These are phyloP conservation scores for Fusarium ramigenum DNA, from an alignment of 2,329 filamentous ascomycete genomes.

Conservation along the genomic window DNA sequence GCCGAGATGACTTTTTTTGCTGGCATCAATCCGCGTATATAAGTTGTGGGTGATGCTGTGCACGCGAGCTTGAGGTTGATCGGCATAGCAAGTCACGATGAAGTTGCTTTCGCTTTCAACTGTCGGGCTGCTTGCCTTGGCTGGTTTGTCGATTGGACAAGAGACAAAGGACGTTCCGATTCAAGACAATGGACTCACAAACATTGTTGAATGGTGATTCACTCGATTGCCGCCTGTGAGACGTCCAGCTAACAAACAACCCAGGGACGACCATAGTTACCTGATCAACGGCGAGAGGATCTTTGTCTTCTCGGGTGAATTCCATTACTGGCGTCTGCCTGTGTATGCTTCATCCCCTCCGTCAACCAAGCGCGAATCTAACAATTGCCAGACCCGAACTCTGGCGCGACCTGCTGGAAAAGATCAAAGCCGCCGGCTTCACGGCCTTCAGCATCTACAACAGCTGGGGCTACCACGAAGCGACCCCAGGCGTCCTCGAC, in stretches of 20 bases:
- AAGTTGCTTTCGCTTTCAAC: constrained; percentile 24
- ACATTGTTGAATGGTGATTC: constrained; percentile 26
- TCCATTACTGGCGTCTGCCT: constrained; percentile 55
- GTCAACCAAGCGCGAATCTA: not conserved
- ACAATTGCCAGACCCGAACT: constrained; percentile 42
- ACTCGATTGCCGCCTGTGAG: accelerated
- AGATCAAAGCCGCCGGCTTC: constrained; percentile 55
- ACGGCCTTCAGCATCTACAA: constrained; percentile 56
- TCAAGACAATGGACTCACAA: constrained; percentile 27
- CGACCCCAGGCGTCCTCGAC: constrained; percentile 46
- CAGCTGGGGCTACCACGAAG: constrained; percentile 54
- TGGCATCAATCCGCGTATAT: not conserved
- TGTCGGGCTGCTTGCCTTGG: constrained; percentile 20
- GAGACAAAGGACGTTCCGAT: constrained; percentile 8
- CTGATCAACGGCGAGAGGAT: constrained; percentile 52
- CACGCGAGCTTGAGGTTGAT: not conserved
- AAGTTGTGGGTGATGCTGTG: not conserved
- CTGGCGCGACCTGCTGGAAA: constrained; percentile 54
- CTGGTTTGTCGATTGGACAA: constrained; percentile 21
- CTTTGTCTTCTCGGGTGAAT: constrained; percentile 56
- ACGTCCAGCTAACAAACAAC: accelerated
- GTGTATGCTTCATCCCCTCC: constrained; percentile 44
- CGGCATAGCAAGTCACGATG: constrained; percentile 7
- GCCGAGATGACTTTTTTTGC: not conserved
- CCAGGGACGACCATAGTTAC: constrained; percentile 55